phyloP scores from a whole-genome alignment of 345 rosid species.

The Capsella bursapastoris region DNA sequence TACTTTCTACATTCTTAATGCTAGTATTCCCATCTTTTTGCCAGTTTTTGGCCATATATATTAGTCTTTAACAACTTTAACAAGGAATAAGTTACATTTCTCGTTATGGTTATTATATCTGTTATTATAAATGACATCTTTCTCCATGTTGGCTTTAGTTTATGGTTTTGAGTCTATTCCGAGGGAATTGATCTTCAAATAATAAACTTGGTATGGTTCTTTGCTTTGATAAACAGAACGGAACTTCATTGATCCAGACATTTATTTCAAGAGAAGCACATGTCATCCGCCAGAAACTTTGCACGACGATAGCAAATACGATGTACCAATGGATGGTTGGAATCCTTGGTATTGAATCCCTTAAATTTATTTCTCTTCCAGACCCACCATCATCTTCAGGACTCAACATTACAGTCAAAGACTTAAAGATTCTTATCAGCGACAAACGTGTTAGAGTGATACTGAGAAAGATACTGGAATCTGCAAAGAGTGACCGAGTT shows the following conservation, averaged over 20 bases:
- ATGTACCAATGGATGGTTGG: conserved; percentile 61
- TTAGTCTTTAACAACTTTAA: conserved; percentile 1
- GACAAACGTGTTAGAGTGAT: conserved; percentile 81
- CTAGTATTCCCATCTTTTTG: not conserved
- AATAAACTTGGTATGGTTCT: conserved; percentile 10
- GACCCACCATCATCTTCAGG: conserved; percentile 47
- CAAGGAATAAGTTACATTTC: not conserved
- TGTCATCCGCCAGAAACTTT: conserved; percentile 60
- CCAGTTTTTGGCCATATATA: not conserved
- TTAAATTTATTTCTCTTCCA: conserved; percentile 43
- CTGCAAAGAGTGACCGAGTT: conserved; percentile 61
- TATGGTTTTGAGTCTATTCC: not conserved
- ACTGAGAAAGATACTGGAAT: conserved; percentile 55
- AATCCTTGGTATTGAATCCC: conserved; percentile 41
- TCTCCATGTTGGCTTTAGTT: not conserved
- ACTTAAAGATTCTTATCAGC: conserved; percentile 51
- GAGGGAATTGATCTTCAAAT: not conserved
- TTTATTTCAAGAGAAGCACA: conserved; percentile 76
- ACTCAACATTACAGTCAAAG: conserved; percentile 46
- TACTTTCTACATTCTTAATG: conserved; percentile 36
- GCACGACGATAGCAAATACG: conserved; percentile 59
- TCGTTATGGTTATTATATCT: not conserved
- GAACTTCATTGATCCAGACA: conserved; percentile 71
- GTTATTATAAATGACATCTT: not conserved
- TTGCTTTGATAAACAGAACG: conserved; percentile 64